A percentile compares a stretch with the other conserved stretches of the same genome.
Evolutionary conservation across 257 asterid species (phyloP).

Genomic region (Coffea canephora): DNA sequence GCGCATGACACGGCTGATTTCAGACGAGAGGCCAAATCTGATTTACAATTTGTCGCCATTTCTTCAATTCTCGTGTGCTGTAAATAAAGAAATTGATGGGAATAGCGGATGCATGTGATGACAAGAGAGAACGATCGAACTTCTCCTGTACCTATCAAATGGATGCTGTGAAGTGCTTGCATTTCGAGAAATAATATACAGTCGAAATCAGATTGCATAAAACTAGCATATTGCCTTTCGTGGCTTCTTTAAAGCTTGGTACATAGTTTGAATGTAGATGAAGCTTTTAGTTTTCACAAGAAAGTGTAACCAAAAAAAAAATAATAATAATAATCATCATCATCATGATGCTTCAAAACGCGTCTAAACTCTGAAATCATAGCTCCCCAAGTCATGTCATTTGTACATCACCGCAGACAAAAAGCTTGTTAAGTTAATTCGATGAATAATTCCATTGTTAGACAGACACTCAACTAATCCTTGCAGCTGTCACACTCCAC

Average conservation of each 20-base stretch:
- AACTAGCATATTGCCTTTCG: not conserved
- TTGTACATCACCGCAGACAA: no score
- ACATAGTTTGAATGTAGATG: not conserved
- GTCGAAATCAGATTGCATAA: not conserved
- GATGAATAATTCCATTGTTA: no score
- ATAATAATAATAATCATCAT: no score
- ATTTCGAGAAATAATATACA: not conserved
- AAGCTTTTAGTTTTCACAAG: no score
- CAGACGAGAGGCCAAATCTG: not conserved
- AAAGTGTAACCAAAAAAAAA: no score
- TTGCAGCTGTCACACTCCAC: no score
- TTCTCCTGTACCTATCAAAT: not conserved
- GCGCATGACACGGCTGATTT: not conserved
- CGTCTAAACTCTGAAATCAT: no score
- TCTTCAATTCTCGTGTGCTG: not conserved
- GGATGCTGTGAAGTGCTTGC: not conserved
- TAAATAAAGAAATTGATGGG: not conserved
- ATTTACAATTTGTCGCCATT: constrained; percentile 14
- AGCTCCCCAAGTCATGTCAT: no score
- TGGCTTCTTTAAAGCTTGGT: not conserved
- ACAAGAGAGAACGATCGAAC: not conserved
- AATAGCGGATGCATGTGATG: not conserved
- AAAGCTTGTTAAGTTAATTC: no score
- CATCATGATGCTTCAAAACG: no score
- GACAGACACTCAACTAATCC: no score